Conservation (phyloP, 1,139 yeast genomes). For the Nematodospora anomalae region DNA sequence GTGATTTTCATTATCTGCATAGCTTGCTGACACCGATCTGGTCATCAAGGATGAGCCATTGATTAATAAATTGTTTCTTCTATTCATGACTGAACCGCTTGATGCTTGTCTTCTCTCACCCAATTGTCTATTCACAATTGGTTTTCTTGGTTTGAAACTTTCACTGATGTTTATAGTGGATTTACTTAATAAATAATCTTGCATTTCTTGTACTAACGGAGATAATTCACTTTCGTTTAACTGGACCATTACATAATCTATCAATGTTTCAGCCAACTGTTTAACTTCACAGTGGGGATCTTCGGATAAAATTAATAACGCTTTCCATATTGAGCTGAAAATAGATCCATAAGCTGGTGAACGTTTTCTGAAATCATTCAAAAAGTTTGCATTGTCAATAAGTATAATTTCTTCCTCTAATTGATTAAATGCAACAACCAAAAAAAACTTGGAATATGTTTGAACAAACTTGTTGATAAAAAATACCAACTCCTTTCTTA, state of each 20-base stretch:
- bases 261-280: slow-evolving; percentile 68
- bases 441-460: slow-evolving; percentile 69
- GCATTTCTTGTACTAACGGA: slow-evolving; percentile 63
- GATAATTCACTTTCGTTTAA: slow-evolving; percentile 69
- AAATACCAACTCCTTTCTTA: slow-evolving; percentile 79
- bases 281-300: slow-evolving; percentile 89
- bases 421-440: slow-evolving; percentile 86
- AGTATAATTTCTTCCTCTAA: slow-evolving; percentile 76
- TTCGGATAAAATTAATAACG: slow-evolving; percentile 73
- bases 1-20: slow-evolving; percentile 16
- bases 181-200: slow-evolving; percentile 58
- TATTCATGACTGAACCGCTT: slow-evolving; percentile 28
- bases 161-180: slow-evolving; percentile 44
- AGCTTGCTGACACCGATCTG: slow-evolving; percentile 35
- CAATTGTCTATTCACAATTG: slow-evolving; percentile 32
- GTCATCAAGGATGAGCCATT: slow-evolving; percentile 29
- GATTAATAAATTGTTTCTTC: slow-evolving; percentile 31
- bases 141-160: slow-evolving; percentile 37
- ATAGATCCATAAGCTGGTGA: slow-evolving; percentile 84
- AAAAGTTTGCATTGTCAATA: slow-evolving; percentile 57
- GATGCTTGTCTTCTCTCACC: slow-evolving; percentile 34
- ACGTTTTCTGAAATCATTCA: slow-evolving; percentile 59
- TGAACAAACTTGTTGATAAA: slow-evolving; percentile 74
- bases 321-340: slow-evolving; percentile 87
- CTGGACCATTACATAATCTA: slow-evolving; percentile 70